Conservation (phyloP, 106 monocot genomes). For the Phalaenopsis aphrodite region DNA sequence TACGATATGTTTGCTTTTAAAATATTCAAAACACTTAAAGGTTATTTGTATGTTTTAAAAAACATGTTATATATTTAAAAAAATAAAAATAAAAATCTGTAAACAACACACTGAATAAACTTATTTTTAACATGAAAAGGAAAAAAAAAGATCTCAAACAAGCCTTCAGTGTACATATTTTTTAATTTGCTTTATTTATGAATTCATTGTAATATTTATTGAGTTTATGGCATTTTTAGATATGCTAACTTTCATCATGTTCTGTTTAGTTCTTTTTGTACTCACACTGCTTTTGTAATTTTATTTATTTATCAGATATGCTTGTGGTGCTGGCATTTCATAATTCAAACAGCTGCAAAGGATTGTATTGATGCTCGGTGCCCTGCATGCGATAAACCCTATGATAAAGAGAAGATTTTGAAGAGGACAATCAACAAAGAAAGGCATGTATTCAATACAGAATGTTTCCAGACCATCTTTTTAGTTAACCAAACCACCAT, state of each 20-base stretch:
- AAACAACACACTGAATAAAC: no score
- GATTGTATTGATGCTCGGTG: constrained; percentile 22
- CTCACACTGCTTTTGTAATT: no score
- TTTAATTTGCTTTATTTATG: not conserved
- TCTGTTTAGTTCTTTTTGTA: not conserved
- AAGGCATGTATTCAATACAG: constrained; percentile 19
- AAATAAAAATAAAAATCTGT: no score
- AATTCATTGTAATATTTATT: not conserved
- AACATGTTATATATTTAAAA: no score
- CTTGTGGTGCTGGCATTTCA: constrained; percentile 53
- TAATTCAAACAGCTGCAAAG: constrained; percentile 31
- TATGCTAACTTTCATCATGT: not conserved
- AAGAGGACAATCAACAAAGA: constrained; percentile 21
- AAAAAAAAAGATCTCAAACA: no score
- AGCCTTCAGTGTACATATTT: no score
- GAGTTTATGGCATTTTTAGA: not conserved
- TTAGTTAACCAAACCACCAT: not conserved
- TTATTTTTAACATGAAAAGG: no score
- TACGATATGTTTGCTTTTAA: no score
- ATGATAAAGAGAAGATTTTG: constrained; percentile 43
- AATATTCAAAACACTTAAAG: no score
- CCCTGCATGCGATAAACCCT: constrained; percentile 40
- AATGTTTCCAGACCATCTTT: not conserved
- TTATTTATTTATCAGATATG: constrained; percentile 35
- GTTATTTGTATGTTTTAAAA: no score